Evolutionary conservation across 2,329 filamentous ascomycete species (phyloP).

Genomic region (Amylocarpus encephaloides): DNA sequence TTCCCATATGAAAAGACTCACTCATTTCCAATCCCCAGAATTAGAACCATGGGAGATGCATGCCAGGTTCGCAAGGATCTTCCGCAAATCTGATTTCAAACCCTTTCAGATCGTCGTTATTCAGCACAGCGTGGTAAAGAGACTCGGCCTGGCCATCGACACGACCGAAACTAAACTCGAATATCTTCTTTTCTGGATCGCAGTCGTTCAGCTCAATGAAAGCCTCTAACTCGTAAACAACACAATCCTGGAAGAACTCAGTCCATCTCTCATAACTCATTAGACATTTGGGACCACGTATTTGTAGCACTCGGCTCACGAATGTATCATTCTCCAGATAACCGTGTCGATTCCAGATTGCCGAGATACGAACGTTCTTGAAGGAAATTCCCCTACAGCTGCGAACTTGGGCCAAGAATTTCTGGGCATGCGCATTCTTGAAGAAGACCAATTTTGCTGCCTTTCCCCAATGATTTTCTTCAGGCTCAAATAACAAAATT

Average conservation of each 20-base stretch:
- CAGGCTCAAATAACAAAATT: not conserved
- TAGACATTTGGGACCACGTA: not conserved
- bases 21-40: no score
- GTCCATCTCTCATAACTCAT: not conserved
- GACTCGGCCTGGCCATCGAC: constrained; percentile 10
- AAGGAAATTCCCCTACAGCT: not conserved
- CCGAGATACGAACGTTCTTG: not conserved
- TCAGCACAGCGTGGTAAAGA: not conserved
- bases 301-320: not conserved
- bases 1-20: no score
- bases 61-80: no score
- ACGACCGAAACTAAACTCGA: constrained; percentile 8
- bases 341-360: constrained; percentile 3
- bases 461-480: not conserved
- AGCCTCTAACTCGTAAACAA: constrained; percentile 4
- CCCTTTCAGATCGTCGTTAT: no score
- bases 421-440: not conserved
- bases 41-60: no score
- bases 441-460: constrained; percentile 8
- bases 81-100: no score
- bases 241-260: constrained; percentile 2
- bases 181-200: not conserved
- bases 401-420: not conserved
- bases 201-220: not conserved
- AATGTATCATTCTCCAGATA: constrained; percentile 1